Percentiles rank a stretch among this genome's conserved stretches.
Conservation (phyloP, 176 grass and related monocot species). For the Aegilops sharonensis region DNA sequence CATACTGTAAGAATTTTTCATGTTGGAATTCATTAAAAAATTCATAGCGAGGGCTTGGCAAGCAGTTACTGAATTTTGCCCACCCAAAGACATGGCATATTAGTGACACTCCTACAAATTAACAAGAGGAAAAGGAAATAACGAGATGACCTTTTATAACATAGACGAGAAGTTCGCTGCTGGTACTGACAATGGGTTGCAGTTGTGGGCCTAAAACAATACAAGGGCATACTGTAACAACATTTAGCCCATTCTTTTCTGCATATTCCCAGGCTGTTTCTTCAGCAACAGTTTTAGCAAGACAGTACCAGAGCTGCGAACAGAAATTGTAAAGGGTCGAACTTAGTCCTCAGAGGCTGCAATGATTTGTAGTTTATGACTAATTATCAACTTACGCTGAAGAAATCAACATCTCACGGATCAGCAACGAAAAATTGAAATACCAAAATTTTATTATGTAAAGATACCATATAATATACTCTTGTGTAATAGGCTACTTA, state of each 20-base stretch:
- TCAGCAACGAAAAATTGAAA: background rate
- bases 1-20: too few species aligned
- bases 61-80: background rate
- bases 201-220: slow-evolving; percentile 25
- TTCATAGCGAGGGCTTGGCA: background rate
- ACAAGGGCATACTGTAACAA: slow-evolving; percentile 37
- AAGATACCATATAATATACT: background rate
- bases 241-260: slow-evolving; percentile 19
- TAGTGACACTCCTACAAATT: background rate
- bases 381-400: background rate
- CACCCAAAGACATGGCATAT: background rate
- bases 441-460: background rate
- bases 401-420: background rate
- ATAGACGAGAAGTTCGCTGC: slow-evolving; percentile 17
- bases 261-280: slow-evolving; percentile 30
- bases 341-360: background rate
- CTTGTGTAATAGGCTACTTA: background rate
- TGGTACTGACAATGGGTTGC: slow-evolving; percentile 16
- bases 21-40: too few species aligned
- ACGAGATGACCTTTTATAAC: slow-evolving; percentile 25
- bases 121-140: background rate
- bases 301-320: slow-evolving; percentile 45
- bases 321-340: background rate
- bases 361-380: background rate
- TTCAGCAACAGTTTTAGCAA: slow-evolving; percentile 48